A percentile compares a stretch with the other conserved stretches of the same genome.
phyloP scores from a whole-genome alignment of 2,329 filamentous ascomycete genomes.

The Diaporthe sp. region DNA sequence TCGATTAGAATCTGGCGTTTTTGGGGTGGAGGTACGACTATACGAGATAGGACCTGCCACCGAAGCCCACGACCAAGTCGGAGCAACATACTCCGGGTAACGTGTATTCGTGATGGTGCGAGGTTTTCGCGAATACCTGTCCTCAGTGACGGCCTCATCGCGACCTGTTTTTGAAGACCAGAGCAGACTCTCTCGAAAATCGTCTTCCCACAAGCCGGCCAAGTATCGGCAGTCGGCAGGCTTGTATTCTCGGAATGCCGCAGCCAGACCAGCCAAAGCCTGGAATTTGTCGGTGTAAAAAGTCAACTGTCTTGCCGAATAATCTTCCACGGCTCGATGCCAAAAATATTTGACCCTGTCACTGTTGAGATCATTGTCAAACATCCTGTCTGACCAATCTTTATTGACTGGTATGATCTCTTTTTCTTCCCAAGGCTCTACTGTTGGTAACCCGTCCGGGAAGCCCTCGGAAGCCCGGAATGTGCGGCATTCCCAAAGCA shows the following conservation, averaged over 20 bases:
- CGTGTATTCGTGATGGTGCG: neutral
- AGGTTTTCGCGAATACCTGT: too few relatives aligned
- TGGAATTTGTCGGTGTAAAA: neutral
- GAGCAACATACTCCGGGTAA: neutral
- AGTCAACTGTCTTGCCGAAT: neutral
- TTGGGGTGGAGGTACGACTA: neutral
- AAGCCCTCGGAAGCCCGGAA: neutral
- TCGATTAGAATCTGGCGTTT: neutral
- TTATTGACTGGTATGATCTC: neutral
- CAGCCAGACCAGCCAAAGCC: neutral
- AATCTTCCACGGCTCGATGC: neutral
- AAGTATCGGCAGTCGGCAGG: neutral
- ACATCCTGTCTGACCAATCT: neutral
- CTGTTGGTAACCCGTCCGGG: neutral
- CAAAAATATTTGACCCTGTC: neutral
- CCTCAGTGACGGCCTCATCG: neutral
- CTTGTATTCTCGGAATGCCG: neutral
- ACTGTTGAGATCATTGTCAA: neutral
- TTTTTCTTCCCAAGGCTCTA: too few relatives aligned
- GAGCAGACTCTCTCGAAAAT: neutral
- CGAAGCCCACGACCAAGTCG: constrained; percentile 8
- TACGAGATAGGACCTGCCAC: neutral
- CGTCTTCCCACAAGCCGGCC: constrained; percentile 2
- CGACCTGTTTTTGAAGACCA: neutral
- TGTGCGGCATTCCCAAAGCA: neutral